Evolutionary conservation across 139 green algal species (phyloP), one percentile per base, ranked within the genome.

Genomic region (Ostreobium quekettii): DNA sequence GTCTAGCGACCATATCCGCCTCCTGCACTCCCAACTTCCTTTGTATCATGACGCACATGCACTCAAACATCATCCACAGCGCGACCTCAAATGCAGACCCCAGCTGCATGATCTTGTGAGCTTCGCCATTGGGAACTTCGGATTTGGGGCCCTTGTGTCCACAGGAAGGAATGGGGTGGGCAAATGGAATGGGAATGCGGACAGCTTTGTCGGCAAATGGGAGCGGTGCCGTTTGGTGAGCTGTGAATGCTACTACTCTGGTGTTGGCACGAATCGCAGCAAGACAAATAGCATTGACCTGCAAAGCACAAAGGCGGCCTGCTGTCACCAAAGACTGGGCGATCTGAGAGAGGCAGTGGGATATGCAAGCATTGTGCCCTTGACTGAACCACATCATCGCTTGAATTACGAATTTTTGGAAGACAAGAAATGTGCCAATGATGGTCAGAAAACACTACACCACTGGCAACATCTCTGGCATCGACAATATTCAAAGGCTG

Each of bases 121-220:
- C 26, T 31, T 47, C 15, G 47, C 3, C 22, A 38, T 48, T 28
- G 32, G 46, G 7, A 24, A 7, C 5, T n/a, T 66, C 59, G 32
- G 47, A 26, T 46, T n/a, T 66, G 19, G 29, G n/a, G 5, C 59
- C 26, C 6, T 66, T 8, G 22, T 28, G 46, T 8, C 46, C 22
- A 26, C 31, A 36, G 8, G 59, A 66, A 22, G 59, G 59, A 5
- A 66, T 31, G 19, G 15, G 59, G 6, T n/a, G n/a, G n/a, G n/a
- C n/a, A n/a, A n/a, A n/a, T n/a, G 29, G 29, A 8, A 38, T 30
- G 48, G 70, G 70, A 24, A 76, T 67, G 11, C 60, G 42, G 15
- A 71, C 59, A 24, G 68, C 62, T 26, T n/a, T 63, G n/a, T 76
- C 70, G 37, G 70, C 70, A 73, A 72, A 76, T 15, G 39, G 47